Conservation (phyloP, 163 green algal genomes). For the Scenedesmus sp. region DNA sequence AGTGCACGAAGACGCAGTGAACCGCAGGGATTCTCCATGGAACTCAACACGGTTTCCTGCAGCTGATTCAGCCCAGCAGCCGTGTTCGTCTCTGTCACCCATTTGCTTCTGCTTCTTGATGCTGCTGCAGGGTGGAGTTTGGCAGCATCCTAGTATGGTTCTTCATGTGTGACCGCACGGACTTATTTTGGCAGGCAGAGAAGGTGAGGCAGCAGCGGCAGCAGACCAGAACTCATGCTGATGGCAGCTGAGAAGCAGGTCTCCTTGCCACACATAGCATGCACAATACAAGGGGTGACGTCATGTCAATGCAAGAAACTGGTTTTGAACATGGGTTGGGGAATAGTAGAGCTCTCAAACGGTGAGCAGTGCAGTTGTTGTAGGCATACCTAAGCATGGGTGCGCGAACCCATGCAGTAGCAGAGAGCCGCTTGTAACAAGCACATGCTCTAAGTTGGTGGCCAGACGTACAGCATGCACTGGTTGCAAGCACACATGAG, state of each 20-base stretch:
- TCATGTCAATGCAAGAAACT: too few species aligned
- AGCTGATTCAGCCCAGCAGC: background rate
- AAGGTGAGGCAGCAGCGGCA: slow-evolving; percentile 65
- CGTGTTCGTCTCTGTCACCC: background rate
- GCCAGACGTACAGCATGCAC: too few species aligned
- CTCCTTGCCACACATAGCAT: background rate
- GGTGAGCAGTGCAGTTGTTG: too few species aligned
- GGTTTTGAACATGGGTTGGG: too few species aligned
- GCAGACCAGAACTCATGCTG: background rate
- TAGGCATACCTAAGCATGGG: too few species aligned
- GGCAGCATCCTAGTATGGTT: slow-evolving; percentile 90
- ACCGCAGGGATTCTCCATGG: too few species aligned
- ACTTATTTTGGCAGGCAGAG: slow-evolving; percentile 64
- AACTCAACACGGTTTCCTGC: background rate
- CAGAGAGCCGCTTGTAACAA: too few species aligned
- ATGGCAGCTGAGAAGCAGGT: background rate
- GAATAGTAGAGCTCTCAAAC: too few species aligned
- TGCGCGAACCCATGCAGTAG: too few species aligned
- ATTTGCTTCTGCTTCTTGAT: background rate
- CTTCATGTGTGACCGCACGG: slow-evolving; percentile 90
- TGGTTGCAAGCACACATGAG: too few species aligned
- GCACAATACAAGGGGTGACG: background rate
- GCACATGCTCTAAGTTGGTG: too few species aligned
- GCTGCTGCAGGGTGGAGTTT: slow-evolving; percentile 77
- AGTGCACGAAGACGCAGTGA: background rate